These are phyloP conservation scores for Sugiyamaella chiloensis DNA, from an alignment of 805 yeast species.

Conservation along the genomic window DNA sequence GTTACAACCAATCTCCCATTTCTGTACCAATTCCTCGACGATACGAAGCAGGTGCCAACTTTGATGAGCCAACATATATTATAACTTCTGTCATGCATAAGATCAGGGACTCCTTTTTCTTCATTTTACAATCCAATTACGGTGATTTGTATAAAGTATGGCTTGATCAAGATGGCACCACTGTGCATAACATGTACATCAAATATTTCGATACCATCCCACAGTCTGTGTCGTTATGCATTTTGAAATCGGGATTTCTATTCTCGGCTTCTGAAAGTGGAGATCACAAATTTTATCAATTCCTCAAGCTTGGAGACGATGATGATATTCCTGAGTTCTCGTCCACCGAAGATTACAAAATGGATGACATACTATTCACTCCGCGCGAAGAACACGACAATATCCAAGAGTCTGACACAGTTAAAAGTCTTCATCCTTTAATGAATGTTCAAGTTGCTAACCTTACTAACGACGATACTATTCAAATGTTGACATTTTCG, in stretches of 20 bases:
- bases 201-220: slow-evolving; percentile 79
- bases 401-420: slow-evolving; percentile 53
- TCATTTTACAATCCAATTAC: slow-evolving; percentile 60
- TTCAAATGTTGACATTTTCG: slow-evolving; percentile 41
- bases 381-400: slow-evolving; percentile 45
- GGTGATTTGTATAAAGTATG: slow-evolving; percentile 78
- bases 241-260: slow-evolving; percentile 73
- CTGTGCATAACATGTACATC: slow-evolving; percentile 44
- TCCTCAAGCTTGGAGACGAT: slow-evolving; percentile 69
- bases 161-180: slow-evolving; percentile 40
- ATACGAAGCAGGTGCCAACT: slow-evolving; percentile 18
- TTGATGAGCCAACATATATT: slow-evolving; percentile 35
- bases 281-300: slow-evolving; percentile 70
- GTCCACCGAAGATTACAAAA: slow-evolving; percentile 30
- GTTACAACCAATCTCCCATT: slow-evolving; percentile 32
- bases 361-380: slow-evolving; percentile 15
- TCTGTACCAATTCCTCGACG: slow-evolving; percentile 58
- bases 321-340: slow-evolving; percentile 38
- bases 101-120: slow-evolving; percentile 60
- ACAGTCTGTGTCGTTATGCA: slow-evolving; percentile 48
- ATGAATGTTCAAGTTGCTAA: slow-evolving; percentile 39
- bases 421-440: slow-evolving; percentile 54
- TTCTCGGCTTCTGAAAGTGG: slow-evolving; percentile 63
- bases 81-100: slow-evolving; percentile 62
- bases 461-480: slow-evolving; percentile 34